Evolutionary conservation across 768 basidiomycete species (phyloP).

Genomic region (Lyophyllum shimeji): DNA sequence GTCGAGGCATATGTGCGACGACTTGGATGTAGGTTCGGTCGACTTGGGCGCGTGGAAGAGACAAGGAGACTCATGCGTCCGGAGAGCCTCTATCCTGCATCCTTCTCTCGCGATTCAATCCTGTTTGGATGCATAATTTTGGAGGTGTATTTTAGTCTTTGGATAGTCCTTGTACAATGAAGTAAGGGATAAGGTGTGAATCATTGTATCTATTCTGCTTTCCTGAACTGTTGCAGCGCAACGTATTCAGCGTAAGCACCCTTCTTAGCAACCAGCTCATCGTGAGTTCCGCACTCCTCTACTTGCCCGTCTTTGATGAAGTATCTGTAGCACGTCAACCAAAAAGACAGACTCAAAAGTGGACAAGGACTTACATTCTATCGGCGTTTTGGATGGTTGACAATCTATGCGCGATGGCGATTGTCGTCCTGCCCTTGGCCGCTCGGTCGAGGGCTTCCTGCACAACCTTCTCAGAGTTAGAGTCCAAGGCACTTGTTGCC

Average conservation of each 20-base stretch:
- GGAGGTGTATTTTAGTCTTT: no score
- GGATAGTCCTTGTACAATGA: no score
- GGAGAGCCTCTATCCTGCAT: no score
- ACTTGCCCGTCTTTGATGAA: slow-evolving; percentile 88
- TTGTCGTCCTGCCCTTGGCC: slow-evolving; percentile 88
- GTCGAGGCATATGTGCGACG: no score
- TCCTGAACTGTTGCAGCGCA: slow-evolving; percentile 77
- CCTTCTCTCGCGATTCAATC: no score
- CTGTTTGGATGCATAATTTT: no score
- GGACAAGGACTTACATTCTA: slow-evolving; percentile 61
- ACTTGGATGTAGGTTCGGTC: no score
- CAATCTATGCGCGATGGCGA: slow-evolving; percentile 93
- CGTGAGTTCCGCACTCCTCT: slow-evolving; percentile 85
- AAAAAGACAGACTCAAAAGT: slow-evolving; percentile 5
- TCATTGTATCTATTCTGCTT: slow-evolving; percentile 42
- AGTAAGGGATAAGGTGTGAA: no score
- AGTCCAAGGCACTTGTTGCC: slow-evolving; percentile 89
- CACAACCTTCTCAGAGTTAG: slow-evolving; percentile 90
- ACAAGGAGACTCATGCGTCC: no score
- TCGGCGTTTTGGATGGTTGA: slow-evolving; percentile 93
- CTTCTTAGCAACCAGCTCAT: slow-evolving; percentile 63
- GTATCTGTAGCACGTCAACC: slow-evolving; percentile 50
- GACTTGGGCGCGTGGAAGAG: no score
- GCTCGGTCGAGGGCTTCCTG: slow-evolving; percentile 93
- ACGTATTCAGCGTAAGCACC: slow-evolving; percentile 86